phyloP scores from a whole-genome alignment of 352 stramenopile species.

The Phytophthora macrochlamydospora region DNA sequence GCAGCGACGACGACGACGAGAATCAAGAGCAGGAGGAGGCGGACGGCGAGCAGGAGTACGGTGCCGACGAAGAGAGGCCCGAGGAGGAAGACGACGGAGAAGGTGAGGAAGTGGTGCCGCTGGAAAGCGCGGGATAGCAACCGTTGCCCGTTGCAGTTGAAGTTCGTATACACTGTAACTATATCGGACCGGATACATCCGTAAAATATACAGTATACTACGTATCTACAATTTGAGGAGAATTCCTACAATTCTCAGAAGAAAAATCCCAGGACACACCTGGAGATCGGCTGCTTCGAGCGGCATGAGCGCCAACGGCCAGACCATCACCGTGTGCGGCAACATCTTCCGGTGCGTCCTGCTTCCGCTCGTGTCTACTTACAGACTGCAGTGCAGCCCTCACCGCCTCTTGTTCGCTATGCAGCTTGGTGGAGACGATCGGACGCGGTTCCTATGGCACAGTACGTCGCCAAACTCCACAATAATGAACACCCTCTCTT shows the following conservation, averaged over 20 bases:
- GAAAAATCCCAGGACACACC: conserved; percentile 22
- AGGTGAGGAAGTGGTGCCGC: conserved; percentile 18
- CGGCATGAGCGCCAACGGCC: conserved; percentile 67
- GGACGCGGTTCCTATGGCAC: conserved; percentile 83
- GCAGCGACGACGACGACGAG: conserved; percentile 38
- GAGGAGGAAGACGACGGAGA: conserved; percentile 17
- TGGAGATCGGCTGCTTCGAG: background rate
- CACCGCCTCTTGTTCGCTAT: background rate
- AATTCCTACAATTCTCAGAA: conserved; percentile 11
- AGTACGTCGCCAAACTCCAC: conserved; percentile 27
- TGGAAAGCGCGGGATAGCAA: conserved; percentile 17
- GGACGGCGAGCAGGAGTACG: conserved; percentile 30
- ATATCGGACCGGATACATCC: background rate
- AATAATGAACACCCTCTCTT: background rate
- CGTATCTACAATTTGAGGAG: background rate
- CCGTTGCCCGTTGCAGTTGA: conserved; percentile 25
- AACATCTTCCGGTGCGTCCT: conserved; percentile 76
- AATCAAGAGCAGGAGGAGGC: conserved; percentile 22
- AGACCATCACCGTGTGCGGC: conserved; percentile 81
- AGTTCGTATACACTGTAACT: background rate
- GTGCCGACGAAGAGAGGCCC: conserved; percentile 4
- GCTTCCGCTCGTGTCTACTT: background rate
- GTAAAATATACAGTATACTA: background rate
- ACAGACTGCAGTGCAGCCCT: background rate
- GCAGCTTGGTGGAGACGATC: conserved; percentile 82